Evolutionary conservation across 441 rosid species (phyloP).

Genomic region (Monsonia emarginata): DNA sequence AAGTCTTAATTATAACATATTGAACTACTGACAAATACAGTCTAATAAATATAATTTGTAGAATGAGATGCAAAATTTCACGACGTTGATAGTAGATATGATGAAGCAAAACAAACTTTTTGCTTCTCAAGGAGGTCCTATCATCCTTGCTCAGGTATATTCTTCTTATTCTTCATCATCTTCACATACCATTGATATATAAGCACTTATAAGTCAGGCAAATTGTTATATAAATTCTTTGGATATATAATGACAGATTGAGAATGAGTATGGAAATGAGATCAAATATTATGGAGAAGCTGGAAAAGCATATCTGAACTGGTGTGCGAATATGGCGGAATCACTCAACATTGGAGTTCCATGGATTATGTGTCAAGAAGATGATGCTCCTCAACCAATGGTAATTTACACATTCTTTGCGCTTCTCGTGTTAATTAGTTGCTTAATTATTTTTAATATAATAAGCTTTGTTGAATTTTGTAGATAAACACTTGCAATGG

Average conservation of each 20-base stretch:
- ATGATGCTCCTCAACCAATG: conserved; percentile 28
- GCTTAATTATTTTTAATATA: too few species aligned
- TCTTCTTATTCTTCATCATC: too few species aligned
- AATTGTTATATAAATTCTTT: too few species aligned
- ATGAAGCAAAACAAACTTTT: conserved; percentile 29
- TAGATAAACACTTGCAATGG: conserved; percentile 42
- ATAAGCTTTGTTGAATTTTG: not conserved
- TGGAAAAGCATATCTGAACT: conserved; percentile 29
- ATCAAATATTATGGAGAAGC: conserved; percentile 29
- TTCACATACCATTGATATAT: too few species aligned
- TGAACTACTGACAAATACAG: too few species aligned
- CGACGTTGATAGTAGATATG: conserved; percentile 35
- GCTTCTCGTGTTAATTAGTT: too few species aligned
- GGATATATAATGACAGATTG: conserved; percentile 39
- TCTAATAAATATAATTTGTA: conserved; percentile 13
- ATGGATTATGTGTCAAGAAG: conserved; percentile 48
- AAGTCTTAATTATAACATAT: too few species aligned
- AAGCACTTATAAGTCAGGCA: too few species aligned
- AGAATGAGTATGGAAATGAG: conserved; percentile 40
- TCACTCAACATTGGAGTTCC: conserved; percentile 39
- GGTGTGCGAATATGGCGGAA: conserved; percentile 43
- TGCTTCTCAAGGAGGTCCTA: conserved; percentile 47
- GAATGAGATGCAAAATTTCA: conserved; percentile 40
- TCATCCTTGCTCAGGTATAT: conserved; percentile 26
- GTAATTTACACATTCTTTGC: too few species aligned